These are phyloP conservation scores for Lepiota venenata DNA, from an alignment of 768 basidiomycete genomes.

Conservation along the genomic window DNA sequence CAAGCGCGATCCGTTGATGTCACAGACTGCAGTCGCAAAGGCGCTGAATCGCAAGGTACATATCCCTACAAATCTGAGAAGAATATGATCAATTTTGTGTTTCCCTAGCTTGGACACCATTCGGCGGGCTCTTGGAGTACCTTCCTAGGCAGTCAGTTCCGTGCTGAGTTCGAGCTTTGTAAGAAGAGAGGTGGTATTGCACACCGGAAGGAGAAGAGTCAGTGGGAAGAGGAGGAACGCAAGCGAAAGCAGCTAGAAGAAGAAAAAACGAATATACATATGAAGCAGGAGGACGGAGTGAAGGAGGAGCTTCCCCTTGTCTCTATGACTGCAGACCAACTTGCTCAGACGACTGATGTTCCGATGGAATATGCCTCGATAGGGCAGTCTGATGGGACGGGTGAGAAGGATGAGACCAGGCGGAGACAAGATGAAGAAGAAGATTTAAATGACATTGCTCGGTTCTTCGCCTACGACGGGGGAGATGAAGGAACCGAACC, in stretches of 20 bases:
- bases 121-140: slow-evolving; percentile 44
- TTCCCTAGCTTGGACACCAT: slow-evolving; percentile 59
- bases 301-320: slow-evolving; percentile 11
- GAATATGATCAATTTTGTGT: slow-evolving; percentile 2
- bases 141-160: slow-evolving; percentile 29
- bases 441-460: slow-evolving; percentile 50
- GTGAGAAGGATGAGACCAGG: neutral
- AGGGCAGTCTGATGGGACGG: neutral
- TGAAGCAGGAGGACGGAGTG: neutral
- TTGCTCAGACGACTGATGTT: neutral
- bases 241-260: neutral
- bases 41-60: slow-evolving; percentile 46
- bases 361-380: neutral
- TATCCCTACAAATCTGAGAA: neutral
- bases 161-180: slow-evolving; percentile 39
- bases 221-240: slow-evolving; percentile 14
- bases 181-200: slow-evolving; percentile 51
- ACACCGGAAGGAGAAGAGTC: slow-evolving; percentile 37
- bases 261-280: neutral
- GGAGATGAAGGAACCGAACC: slow-evolving; percentile 41
- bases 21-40: slow-evolving; percentile 31
- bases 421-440: slow-evolving; percentile 21
- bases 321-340: neutral
- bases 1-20: slow-evolving; percentile 43
- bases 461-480: slow-evolving; percentile 52